These are phyloP conservation scores for Oxyria digyna DNA, from an alignment of 148 eudicot genomes.

Conservation along the genomic window DNA sequence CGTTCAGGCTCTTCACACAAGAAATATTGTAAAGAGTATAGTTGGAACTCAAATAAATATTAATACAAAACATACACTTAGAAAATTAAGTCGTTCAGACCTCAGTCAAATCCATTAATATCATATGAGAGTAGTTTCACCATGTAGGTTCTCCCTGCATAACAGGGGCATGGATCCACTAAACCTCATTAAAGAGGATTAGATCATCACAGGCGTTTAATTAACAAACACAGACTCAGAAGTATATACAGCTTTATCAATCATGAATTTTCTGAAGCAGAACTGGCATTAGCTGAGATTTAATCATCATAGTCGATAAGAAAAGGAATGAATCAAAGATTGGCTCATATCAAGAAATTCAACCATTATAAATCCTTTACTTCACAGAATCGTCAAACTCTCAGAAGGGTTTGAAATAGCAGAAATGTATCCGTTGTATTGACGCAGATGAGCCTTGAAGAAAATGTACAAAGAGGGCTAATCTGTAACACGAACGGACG, in stretches of 20 bases:
- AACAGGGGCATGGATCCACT: constrained; percentile 43
- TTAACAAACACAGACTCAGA: constrained; percentile 16
- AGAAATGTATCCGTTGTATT: constrained; percentile 29
- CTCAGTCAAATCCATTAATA: constrained; percentile 37
- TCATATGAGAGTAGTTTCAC: constrained; percentile 36
- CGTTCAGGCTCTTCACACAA: too few relatives aligned
- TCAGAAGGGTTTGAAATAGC: constrained; percentile 98
- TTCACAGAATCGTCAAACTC: constrained; percentile 35
- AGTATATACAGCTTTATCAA: constrained; percentile 52
- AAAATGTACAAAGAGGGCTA: constrained; percentile 25
- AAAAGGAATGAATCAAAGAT: not conserved
- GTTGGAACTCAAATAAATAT: too few relatives aligned
- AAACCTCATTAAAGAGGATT: constrained; percentile 39
- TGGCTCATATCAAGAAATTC: constrained; percentile 88
- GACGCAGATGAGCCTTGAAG: constrained; percentile 50
- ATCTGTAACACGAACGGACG: constrained; percentile 68
- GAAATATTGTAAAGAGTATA: too few relatives aligned
- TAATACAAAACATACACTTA: too few relatives aligned
- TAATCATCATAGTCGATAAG: constrained; percentile 27
- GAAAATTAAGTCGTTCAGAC: not conserved
- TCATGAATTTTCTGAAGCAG: constrained; percentile 93
- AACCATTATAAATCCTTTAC: constrained; percentile 47
- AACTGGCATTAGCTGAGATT: constrained; percentile 74
- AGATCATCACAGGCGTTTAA: constrained; percentile 22
- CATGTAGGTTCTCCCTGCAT: constrained; percentile 48